phyloP scores from a whole-genome alignment of 2,329 filamentous ascomycete genomes.

The Dothidotthia symphoricarpi region DNA sequence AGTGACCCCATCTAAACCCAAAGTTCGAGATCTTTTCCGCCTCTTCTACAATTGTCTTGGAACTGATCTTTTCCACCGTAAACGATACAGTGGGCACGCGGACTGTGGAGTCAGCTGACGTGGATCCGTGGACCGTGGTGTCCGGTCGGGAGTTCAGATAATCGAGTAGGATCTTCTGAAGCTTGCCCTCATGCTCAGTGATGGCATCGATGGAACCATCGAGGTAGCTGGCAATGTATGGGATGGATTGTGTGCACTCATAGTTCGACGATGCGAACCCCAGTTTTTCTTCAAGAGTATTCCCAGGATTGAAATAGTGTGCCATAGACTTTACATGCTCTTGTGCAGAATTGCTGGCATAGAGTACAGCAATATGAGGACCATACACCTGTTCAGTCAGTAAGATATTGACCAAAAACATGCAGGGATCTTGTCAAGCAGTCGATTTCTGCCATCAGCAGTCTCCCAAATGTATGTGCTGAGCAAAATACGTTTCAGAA shows the following conservation, averaged over 20 bases:
- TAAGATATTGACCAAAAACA: neutral
- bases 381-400: constrained; percentile 59
- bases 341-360: constrained; percentile 60
- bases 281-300: constrained; percentile 64
- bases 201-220: constrained; percentile 46
- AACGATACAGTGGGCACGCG: constrained; percentile 69
- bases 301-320: constrained; percentile 66
- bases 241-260: constrained; percentile 64
- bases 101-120: constrained; percentile 46
- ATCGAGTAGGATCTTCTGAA: constrained; percentile 59
- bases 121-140: constrained; percentile 60
- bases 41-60: constrained; percentile 59
- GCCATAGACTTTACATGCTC: constrained; percentile 56
- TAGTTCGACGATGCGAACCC: constrained; percentile 69
- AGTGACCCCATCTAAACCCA: constrained; percentile 66
- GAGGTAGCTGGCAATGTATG: constrained; percentile 63
- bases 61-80: constrained; percentile 56
- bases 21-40: constrained; percentile 60
- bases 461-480: too few relatives aligned
- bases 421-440: too few relatives aligned
- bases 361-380: constrained; percentile 70
- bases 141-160: constrained; percentile 57
- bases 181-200: constrained; percentile 57
- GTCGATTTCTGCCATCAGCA: too few relatives aligned
- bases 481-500: too few relatives aligned